Evolutionary conservation across 805 yeast genomes (phyloP), one percentile per base, ranked within the genome.

Genomic region (Allodekkera sacchari): DNA sequence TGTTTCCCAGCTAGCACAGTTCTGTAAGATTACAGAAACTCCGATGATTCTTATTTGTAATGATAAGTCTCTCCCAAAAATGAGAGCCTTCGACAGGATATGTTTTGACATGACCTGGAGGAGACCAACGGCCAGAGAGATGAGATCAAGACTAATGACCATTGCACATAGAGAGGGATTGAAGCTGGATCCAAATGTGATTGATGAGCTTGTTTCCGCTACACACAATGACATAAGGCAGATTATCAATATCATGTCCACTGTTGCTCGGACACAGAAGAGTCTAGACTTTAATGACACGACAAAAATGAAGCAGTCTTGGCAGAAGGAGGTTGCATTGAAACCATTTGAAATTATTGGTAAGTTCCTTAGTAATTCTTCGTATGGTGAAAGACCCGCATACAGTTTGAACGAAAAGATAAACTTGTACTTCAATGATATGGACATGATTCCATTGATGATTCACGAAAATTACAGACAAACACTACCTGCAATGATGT

Each of bases 11-110:
- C 67, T 92, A 56, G 85, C 96, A 0, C 77, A 80, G 25, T 80
- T 84, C 45, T 88, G 96, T 52, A 69, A 80, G 26, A 78, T 76
- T 31, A 87, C 97, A 0, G 69, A 76, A 27, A 83, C 89, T 45
- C 98, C 99, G 11, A 71, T 92, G 62, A 87, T 92, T 37, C 66
- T 89, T 33, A 88, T 92, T 39, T 89, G 97, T 62, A 92, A 92
- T 59, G 99, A 92, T 53, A 79, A 83, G 44, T 72, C 84, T 12
- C 64, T 84, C 36, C 97, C 96, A 1, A 92, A 92, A 50, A 89
- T 92, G 97, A 70, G 96, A 48, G 92, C 95, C 0, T 89, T 92
- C 52, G 98, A 92, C 53, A 67, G 81, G 39, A 81, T 75, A 12
- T 75, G 92, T 4, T 67, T 69, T 38, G 95, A 87, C 43, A 48